Evolutionary conservation across 306 rosid species (phyloP).

Genomic region (Vigna nakashimae): DNA sequence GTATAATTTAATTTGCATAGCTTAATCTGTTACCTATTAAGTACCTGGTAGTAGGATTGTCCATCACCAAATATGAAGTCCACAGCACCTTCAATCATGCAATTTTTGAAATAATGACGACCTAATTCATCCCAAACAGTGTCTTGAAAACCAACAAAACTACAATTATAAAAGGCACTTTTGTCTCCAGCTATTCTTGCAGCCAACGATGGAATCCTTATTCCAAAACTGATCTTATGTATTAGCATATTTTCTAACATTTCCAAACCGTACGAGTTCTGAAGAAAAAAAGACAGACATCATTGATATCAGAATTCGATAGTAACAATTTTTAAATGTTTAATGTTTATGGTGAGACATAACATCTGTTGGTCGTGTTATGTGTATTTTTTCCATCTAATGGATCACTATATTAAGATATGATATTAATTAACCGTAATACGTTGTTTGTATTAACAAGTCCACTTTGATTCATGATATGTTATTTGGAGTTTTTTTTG

Average conservation of each 20-base stretch:
- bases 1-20: neutral
- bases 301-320: too few relatives aligned
- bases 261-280: slow-evolving; percentile 26
- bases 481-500: too few relatives aligned
- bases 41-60: slow-evolving; percentile 48
- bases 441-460: too few relatives aligned
- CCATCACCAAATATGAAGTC: slow-evolving; percentile 61
- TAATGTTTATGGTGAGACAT: too few relatives aligned
- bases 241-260: neutral
- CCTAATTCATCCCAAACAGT: slow-evolving; percentile 57
- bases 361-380: too few relatives aligned
- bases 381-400: too few relatives aligned
- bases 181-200: slow-evolving; percentile 32
- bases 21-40: too few relatives aligned
- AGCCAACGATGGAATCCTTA: slow-evolving; percentile 42
- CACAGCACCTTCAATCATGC: slow-evolving; percentile 52
- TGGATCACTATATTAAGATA: too few relatives aligned
- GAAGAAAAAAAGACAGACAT: too few relatives aligned
- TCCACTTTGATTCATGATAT: too few relatives aligned
- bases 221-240: rapidly evolving
- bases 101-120: slow-evolving; percentile 52
- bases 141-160: slow-evolving; percentile 49
- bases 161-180: neutral
- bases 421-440: too few relatives aligned
- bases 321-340: too few relatives aligned